Evolutionary conservation across 179 eudicot genomes (phyloP).

Genomic region (Beta corolliflora): DNA sequence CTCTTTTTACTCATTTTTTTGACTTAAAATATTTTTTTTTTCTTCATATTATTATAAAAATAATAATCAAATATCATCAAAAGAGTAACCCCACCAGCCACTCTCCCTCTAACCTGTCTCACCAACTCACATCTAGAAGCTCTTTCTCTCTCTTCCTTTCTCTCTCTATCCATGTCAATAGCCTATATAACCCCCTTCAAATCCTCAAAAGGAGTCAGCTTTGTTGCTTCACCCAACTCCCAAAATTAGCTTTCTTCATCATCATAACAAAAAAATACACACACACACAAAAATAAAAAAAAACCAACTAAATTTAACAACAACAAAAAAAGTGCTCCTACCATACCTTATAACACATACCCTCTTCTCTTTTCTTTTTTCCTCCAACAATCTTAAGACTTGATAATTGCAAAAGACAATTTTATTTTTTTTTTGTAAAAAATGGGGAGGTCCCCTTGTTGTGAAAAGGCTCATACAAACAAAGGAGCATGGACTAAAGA

Average conservation of each 20-base stretch:
- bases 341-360: constrained; percentile 5
- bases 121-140: constrained; percentile 98
- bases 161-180: constrained; percentile 45
- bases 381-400: not conserved
- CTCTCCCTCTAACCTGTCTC: constrained; percentile 66
- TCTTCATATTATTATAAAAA: not conserved
- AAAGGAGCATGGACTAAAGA: constrained; percentile 96
- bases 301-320: not conserved
- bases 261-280: constrained; percentile 9
- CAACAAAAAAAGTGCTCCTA: constrained; percentile 3
- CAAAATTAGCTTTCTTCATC: constrained; percentile 23
- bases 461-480: constrained; percentile 93
- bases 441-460: constrained; percentile 95
- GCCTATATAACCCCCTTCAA: constrained; percentile 51
- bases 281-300: not conserved
- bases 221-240: constrained; percentile 40
- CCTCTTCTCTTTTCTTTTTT: not conserved
- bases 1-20: constrained; percentile 18
- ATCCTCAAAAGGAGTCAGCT: constrained; percentile 43
- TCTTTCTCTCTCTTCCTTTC: constrained; percentile 22
- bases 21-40: not conserved
- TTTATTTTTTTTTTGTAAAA: no score
- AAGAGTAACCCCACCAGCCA: constrained; percentile 53
- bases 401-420: not conserved
- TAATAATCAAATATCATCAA: constrained; percentile 34